These are phyloP conservation scores for Phytophthora sansomeana DNA, from an alignment of 352 stramenopile species.

Conservation along the genomic window DNA sequence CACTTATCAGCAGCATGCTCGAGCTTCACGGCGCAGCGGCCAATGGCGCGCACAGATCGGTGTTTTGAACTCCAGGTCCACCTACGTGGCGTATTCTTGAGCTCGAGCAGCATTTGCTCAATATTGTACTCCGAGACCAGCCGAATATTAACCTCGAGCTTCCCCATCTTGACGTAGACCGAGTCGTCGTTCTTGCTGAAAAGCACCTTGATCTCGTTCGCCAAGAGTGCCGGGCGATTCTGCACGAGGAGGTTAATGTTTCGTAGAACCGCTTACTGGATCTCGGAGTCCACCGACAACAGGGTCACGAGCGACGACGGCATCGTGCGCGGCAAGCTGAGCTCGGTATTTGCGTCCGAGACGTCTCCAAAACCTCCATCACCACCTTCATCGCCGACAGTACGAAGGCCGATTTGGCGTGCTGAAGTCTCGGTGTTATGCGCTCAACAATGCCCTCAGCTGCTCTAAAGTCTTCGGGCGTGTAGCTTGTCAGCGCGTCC, in stretches of 20 bases:
- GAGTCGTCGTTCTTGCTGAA: constrained; percentile 99
- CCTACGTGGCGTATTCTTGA: constrained; percentile 99
- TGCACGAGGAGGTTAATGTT: constrained; percentile 99
- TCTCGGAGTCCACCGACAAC: constrained; percentile 98
- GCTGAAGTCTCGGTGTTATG: constrained; percentile 97
- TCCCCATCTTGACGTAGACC: constrained; percentile 98
- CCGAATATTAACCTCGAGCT: constrained; percentile 99
- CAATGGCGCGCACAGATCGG: constrained; percentile 98
- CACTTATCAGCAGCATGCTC: constrained; percentile 98
- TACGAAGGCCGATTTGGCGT: constrained; percentile 98
- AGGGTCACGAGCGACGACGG: constrained; percentile 98
- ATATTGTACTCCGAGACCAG: constrained; percentile 98
- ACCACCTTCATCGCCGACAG: constrained; percentile 98
- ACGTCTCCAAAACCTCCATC: constrained; percentile 96
- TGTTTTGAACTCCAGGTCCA: constrained; percentile 99
- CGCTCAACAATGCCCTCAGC: constrained; percentile 99
- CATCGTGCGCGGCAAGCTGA: constrained; percentile 94
- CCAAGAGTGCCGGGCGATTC: constrained; percentile 95
- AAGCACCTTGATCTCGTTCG: constrained; percentile 96
- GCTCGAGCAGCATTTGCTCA: constrained; percentile 98
- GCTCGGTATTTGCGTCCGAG: constrained; percentile 93
- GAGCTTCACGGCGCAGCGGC: constrained; percentile 98
- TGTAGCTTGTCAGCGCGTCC: constrained; percentile 96
- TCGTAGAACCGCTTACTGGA: constrained; percentile 98
- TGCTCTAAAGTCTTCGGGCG: constrained; percentile 94